Conservation (phyloP, 2,329 filamentous ascomycete genomes). For the Geosmithia flava region DNA sequence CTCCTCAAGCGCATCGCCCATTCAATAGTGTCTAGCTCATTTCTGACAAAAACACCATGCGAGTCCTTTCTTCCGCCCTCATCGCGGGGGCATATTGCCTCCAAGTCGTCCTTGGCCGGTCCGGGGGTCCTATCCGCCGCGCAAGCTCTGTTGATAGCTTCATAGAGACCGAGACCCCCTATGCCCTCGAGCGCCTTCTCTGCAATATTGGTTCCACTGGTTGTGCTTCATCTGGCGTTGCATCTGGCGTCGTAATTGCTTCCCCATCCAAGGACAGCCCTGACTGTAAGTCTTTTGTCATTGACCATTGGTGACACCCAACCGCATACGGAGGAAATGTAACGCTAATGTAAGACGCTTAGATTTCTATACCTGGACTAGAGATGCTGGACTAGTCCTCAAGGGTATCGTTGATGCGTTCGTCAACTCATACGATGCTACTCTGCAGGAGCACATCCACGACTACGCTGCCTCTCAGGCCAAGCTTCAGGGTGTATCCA, state of each 20-base stretch:
- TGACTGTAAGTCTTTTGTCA: constrained; percentile 1
- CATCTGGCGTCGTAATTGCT: constrained; percentile 41
- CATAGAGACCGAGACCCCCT: constrained; percentile 35
- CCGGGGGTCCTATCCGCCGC: constrained; percentile 17
- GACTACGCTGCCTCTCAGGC: constrained; percentile 59
- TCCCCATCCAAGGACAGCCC: constrained; percentile 34
- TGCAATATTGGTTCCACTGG: constrained; percentile 44
- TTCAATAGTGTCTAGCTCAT: no score
- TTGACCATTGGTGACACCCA: no score
- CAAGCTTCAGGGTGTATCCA: constrained; percentile 51
- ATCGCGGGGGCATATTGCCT: constrained; percentile 38
- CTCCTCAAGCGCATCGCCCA: no score
- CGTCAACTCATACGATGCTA: constrained; percentile 39
- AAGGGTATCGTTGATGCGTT: constrained; percentile 59
- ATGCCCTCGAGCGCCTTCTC: constrained; percentile 1
- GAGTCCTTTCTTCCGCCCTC: constrained; percentile 34
- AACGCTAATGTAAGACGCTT: neutral
- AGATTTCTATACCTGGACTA: constrained; percentile 73
- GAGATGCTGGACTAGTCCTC: constrained; percentile 62
- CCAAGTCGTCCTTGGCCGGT: constrained; percentile 36
- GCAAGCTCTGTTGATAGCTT: constrained; percentile 40
- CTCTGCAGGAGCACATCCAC: constrained; percentile 47
- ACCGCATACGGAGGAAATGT: no score
- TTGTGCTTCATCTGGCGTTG: constrained; percentile 32
- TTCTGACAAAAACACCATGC: constrained; percentile 23